Evolutionary conservation across 2,329 filamentous ascomycete genomes (phyloP), one percentile per base, ranked within the genome.

Genomic region (Fusarium musae): DNA sequence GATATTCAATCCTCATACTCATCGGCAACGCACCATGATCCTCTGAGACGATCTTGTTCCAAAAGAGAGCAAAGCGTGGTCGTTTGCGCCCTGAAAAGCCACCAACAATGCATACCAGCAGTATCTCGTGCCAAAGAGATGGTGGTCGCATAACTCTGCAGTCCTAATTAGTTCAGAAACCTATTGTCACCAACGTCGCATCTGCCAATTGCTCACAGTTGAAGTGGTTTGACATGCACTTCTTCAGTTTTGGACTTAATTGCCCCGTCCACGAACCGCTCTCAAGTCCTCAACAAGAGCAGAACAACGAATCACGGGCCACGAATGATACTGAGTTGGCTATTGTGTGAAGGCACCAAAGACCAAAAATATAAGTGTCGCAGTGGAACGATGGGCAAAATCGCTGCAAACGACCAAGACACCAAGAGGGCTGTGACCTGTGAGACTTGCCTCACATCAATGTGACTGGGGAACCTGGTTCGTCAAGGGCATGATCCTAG

Each of bases 391-490:
- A 63, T 44, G 30, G 23, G 47, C 39, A 21, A 39, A 28, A 43
- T 23, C 15, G 36, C 34, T 28, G 32, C 36, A 57, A 37, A 53
- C 43, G 15, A 66, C 57, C 32, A 30, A 69, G 63, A 44, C 26
- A 63, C 37, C 30, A 30, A 54, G 37, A 50, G 11, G 28, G 40
- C n/a, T 37, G 40, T 34, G 43, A 52, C 43, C n/a, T 65, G 28
- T 19, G 39, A 37, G 39, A 46, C 43, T 34, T 69, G 30, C 23
- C 30, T 44, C 49, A 37, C 43, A 59, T 34, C 60, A 59, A 62
- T 36, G 57, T 49, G 36, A 53, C 66, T 49, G 54, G 69, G 65
- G 72, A 56, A 44, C 57, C 60, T 72, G 43, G 53, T 32, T 30
- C 49, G 32, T 44, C 19, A 59, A 32, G 34, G 39, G 34, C 43